phyloP scores from a whole-genome alignment of 495 filamentous ascomycete genomes.

The Aspergillus baeticus region DNA sequence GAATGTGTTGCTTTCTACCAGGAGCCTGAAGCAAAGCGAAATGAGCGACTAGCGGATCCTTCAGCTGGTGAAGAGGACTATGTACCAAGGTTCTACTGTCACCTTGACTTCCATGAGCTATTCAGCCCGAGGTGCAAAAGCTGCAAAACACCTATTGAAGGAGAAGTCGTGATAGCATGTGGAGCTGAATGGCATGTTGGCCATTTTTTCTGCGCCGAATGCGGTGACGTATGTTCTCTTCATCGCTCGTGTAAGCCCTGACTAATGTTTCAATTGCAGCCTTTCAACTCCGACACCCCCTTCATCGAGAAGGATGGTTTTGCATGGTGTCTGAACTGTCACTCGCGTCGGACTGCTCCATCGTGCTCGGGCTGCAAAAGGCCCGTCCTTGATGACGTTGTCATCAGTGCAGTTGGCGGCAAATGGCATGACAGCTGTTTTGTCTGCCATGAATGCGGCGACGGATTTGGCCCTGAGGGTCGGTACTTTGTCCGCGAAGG shows the following conservation, averaged over 20 bases:
- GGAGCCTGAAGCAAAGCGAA: conserved; percentile 71
- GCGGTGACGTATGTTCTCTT: conserved; percentile 67
- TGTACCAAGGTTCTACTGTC: conserved; percentile 85
- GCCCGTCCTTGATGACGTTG: conserved; percentile 82
- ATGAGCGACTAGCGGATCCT: conserved; percentile 61
- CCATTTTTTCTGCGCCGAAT: conserved; percentile 99
- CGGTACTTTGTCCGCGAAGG: conserved; percentile 63
- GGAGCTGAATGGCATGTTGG: conserved; percentile 95
- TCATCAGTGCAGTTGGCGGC: conserved; percentile 79
- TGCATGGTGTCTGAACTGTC: conserved; percentile 94
- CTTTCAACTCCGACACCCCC: conserved; percentile 76
- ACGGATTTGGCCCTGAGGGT: conserved; percentile 58
- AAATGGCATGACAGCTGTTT: conserved; percentile 97
- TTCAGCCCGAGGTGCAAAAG: conserved; percentile 92
- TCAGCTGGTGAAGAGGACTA: conserved; percentile 58
- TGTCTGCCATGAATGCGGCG: conserved; percentile 69
- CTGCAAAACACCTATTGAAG: conserved; percentile 98
- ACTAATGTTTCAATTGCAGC: conserved; percentile 35
- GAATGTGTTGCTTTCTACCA: conserved; percentile 96
- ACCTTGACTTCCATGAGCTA: conserved; percentile 95
- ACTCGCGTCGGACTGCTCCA: conserved; percentile 83
- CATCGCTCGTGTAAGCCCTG: conserved; percentile 1
- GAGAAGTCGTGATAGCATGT: conserved; percentile 89
- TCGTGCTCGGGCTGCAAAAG: conserved; percentile 84
- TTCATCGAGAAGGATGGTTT: conserved; percentile 99